Evolutionary conservation across 306 rosid species (phyloP), one percentile per base, ranked within the genome.

Genomic region (Elaeagnus macrophylla): DNA sequence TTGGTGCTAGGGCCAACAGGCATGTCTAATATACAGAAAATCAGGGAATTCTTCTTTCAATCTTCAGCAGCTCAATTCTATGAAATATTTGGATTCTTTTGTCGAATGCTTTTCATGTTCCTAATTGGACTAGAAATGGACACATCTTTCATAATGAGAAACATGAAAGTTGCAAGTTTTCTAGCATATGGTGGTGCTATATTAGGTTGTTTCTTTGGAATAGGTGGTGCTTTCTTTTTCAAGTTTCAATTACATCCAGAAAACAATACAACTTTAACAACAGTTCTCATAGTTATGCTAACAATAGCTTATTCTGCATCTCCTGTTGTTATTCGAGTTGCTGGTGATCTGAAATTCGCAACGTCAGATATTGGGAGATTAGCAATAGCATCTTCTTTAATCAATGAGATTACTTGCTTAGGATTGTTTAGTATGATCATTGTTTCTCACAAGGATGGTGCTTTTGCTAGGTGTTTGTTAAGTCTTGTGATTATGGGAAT

Each of bases 41-140:
- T 86, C 58, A 68, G 67, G 39, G 60, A 32, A 0, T 54, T 67
- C 37, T 91, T 91, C 51, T 77, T 83, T 14, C 96, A 83, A 18
- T 67, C 80, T 0, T 76, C 83, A 6, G 82, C 94, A 0, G 77
- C 79, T 14, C 83, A 91, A 42, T 91, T 83, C 78, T 91, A 91
- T 17, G 89, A 91, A 61, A 72, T 91, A 49, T 88, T 91, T 19
- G 84, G 94, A 19, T 87, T 86, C 68, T 81, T 91, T 12, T 81
- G 91, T 46, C 88, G 97, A 6, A 86, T 86, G 20, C 48, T 81
- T 16, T 83, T 91, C 82, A 82, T 82, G 80, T 91, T 91, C 76
- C 59, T 91, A 5, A 75, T 91, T 18, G 97, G 97, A 1, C 64
- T 91, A 17, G 91, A 91, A 62, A 75, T 77, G 54, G 89, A 86